These are phyloP conservation scores for Serpula lacrymans DNA, from an alignment of 768 basidiomycete species.

Conservation along the genomic window DNA sequence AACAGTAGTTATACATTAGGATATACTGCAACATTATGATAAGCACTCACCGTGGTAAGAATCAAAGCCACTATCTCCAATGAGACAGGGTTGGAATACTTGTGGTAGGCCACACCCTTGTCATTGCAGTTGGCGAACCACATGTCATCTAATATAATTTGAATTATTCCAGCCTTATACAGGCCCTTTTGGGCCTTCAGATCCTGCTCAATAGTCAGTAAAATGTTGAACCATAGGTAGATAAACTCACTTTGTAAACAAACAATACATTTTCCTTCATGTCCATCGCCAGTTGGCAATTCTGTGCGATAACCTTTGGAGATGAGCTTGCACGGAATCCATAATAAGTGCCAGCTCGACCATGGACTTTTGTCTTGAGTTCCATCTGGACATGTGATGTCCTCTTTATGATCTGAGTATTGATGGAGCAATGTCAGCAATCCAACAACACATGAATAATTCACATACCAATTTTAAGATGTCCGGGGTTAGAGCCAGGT, in stretches of 20 bases:
- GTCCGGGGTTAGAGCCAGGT: too few species aligned
- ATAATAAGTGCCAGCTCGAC: neutral
- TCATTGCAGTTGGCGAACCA: conserved; percentile 24
- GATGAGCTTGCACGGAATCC: neutral
- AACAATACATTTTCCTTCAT: conserved; percentile 6
- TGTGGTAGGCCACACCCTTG: conserved; percentile 19
- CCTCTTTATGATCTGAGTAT: conserved; percentile 3
- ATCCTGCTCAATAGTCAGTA: neutral
- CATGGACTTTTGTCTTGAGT: conserved; percentile 7
- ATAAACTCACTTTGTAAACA: conserved; percentile 1
- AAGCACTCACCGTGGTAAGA: neutral
- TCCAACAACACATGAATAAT: too few species aligned
- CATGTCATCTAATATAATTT: conserved; percentile 17
- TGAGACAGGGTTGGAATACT: conserved; percentile 20
- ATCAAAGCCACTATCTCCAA: conserved; percentile 3
- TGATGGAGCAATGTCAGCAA: too few species aligned
- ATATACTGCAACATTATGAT: neutral
- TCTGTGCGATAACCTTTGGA: conserved; percentile 1
- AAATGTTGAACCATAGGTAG: neutral
- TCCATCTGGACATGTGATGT: conserved; percentile 6
- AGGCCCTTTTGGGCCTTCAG: conserved; percentile 14
- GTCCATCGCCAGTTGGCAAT: conserved; percentile 2
- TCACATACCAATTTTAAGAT: too few species aligned
- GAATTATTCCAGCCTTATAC: conserved; percentile 23
- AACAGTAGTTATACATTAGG: neutral